Evolutionary conservation across 345 rosid genomes (phyloP), one percentile per base, ranked within the genome.

Genomic region (Hibiscus syriacus): DNA sequence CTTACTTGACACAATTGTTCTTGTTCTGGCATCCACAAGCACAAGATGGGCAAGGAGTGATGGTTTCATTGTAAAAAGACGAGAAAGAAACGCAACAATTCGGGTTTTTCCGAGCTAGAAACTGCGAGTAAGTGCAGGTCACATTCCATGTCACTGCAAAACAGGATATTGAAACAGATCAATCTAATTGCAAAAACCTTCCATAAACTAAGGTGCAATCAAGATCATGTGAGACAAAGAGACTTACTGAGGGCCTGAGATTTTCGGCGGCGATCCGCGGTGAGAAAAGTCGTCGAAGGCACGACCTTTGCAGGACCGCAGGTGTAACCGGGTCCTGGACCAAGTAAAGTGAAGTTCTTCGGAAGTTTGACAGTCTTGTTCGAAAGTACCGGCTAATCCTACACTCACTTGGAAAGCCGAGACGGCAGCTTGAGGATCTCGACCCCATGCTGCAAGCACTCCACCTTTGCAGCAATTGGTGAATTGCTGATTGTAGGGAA

Each of bases 391-490:
- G 5, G 92, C 85, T 27, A 50, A 65, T 7, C 98, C 96, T 41
- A 85, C 97, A 27, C 85, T 84, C 17, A 90, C 68, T 74, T 90
- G 98, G 77, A 92, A 92, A 26, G 83, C 81, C 13, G 93, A 85
- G 72, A 88, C 81, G 29, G 93, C 76, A 5, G 85, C 70, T n/a
- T 80, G 59, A 10, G 95, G 97, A 70, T 92, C 96, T 73, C 85
- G 93, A 19, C 88, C 90, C 92, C 92, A 88, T 2, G 97, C 85
- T 6, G 85, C 77, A 29, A 92, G 67, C 0, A 85, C 92, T 67
- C 97, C 97, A 25, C 96, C 95, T 83, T 90, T 92, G 84, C 98
- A 92, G 74, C 97, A 92, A 72, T 92, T 90, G 32, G 83, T 27
- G 67, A 77, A 79, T 62, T 90, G 98, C 55, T 83, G 92, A 66